phyloP scores from a whole-genome alignment of 2,329 filamentous ascomycete genomes.

The Cytospora piceae region DNA sequence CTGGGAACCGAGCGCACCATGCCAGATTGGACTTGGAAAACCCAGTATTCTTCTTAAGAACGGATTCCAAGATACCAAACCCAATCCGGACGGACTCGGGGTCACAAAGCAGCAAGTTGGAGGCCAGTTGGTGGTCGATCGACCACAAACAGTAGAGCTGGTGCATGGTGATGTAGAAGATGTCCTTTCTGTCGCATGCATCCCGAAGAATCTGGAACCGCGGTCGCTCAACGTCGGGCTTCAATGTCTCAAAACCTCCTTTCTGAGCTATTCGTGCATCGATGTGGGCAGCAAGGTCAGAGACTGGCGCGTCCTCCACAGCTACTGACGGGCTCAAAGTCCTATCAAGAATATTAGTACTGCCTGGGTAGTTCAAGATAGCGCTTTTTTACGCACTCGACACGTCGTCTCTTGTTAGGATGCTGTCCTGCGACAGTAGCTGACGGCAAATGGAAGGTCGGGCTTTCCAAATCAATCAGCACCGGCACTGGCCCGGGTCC shows the following conservation, averaged over 20 bases:
- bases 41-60: constrained; percentile 45
- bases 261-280: constrained; percentile 9
- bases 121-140: constrained; percentile 32
- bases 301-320: neutral
- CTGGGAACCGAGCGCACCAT: constrained; percentile 46
- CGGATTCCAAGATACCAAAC: constrained; percentile 41
- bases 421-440: neutral
- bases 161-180: constrained; percentile 67
- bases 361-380: constrained; percentile 21
- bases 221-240: constrained; percentile 45
- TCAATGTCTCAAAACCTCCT: constrained; percentile 28
- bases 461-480: neutral
- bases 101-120: constrained; percentile 4
- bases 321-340: neutral
- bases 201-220: constrained; percentile 59
- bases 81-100: constrained; percentile 38
- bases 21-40: constrained; percentile 36
- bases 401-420: constrained; percentile 25
- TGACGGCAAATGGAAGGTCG: neutral
- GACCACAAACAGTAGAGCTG: constrained; percentile 66
- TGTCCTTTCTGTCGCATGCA: constrained; percentile 60
- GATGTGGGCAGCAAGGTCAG: constrained; percentile 2
- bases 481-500: neutral
- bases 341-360: constrained; percentile 21
- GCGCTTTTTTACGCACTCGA: constrained; percentile 20